Conservation (phyloP, 1,284 basidiomycete species). For the Fistulinella staudtii region DNA sequence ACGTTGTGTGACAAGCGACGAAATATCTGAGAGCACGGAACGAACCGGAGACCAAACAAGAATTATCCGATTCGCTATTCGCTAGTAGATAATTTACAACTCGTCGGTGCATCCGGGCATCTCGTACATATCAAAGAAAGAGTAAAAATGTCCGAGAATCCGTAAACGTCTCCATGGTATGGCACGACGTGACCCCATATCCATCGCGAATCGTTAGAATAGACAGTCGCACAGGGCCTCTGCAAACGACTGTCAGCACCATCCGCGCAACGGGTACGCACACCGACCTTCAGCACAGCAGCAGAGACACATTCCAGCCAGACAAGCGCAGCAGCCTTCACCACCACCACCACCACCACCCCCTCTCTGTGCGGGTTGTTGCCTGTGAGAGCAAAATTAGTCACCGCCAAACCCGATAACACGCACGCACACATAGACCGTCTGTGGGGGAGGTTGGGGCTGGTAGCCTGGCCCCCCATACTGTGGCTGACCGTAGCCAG, state of each 20-base stretch:
- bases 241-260: constrained; percentile 27
- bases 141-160: constrained; percentile 7
- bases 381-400: constrained; percentile 36
- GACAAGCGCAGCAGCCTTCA: constrained; percentile 60
- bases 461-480: constrained; percentile 46
- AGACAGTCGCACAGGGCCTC: constrained; percentile 71
- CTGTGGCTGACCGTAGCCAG: constrained; percentile 27
- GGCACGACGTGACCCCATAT: too few relatives aligned
- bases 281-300: constrained; percentile 73
- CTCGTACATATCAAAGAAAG: constrained; percentile 12
- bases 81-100: constrained; percentile 33
- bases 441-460: constrained; percentile 66
- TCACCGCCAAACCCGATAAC: not conserved
- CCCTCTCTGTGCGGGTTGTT: constrained; percentile 47
- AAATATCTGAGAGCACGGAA: constrained; percentile 23
- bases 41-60: constrained; percentile 31
- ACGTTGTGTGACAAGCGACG: constrained; percentile 24
- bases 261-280: not conserved
- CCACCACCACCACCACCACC: constrained; percentile 39
- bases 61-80: constrained; percentile 17
- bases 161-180: constrained; percentile 20
- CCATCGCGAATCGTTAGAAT: constrained; percentile 41
- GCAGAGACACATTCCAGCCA: constrained; percentile 68
- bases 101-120: constrained; percentile 8
- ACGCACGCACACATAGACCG: constrained; percentile 61